Base-by-base conservation (phyloP, 345 rosid genomes). In the Sisymbrium altissimum region DNA sequence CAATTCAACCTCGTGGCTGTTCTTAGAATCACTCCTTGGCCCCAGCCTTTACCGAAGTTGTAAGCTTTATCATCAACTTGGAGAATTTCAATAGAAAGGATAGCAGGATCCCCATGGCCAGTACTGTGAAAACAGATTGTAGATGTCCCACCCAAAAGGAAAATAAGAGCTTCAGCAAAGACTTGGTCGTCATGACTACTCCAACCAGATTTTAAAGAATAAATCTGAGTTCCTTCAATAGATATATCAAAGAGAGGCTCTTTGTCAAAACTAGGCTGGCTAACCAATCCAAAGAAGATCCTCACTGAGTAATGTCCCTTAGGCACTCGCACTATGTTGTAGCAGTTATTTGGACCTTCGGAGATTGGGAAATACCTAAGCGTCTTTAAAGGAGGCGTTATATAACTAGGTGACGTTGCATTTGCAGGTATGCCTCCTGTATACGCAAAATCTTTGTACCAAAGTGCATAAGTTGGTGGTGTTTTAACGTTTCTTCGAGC, bases 81-180 rank as follows among this genome's bases (percentile, higher is more conserved):
- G 45, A 92, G 97, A 79, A 96, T 81, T 73, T 96, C 99, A 35
- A 96, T 85, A 1, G 97, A 81, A 54, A 90, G 81, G 44, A 96
- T 86, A 0, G 97, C 88, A 11, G 97, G 99, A 81, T 92, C 99
- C 13, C 99, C 99, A 79, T 88, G 99, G 52, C 99, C 99, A 2
- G 99, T 96, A 68, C 98, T 89, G 19, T 96, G 99, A 74, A 96
- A 89, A 81, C 99, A 96, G 14, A 96, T 81, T 0, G 98, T 84
- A 25, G 81, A 83, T 0, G 94, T 86, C 6, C 91, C 94, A 78
- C 82, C 88, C 1, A 40, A 62, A 56, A 96, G 92, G 70, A 89
- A 89, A 54, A 92, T 82, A 50, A 75, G 79, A 49, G 96, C 97
- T 79, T 96, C 99, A 23, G 85, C 83, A 46, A 96, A 96, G 25